Evolutionary conservation across 805 yeast genomes (phyloP), one percentile per base, ranked within the genome.

Genomic region (Metschnikowia hibisci): DNA sequence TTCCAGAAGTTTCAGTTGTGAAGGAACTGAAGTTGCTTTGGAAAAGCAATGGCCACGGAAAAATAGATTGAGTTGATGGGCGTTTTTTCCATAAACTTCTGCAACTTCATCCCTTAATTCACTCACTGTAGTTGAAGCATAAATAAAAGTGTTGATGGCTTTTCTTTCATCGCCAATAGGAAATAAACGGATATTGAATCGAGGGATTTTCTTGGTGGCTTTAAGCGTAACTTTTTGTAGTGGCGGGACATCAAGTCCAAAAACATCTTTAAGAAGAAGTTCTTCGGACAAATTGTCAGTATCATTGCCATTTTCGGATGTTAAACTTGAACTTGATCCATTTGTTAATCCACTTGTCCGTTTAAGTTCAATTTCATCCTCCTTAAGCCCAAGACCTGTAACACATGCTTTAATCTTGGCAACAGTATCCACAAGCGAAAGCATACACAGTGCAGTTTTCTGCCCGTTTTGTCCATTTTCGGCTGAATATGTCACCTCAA

Each of bases 231-330:
- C 59, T 3, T 58, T 52, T 2, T 33, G 27, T 14, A 49, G 39
- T 0, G 70, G 71, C 1, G 59, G 44, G 8, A 65, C 66, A 46
- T 65, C 70, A 9, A 66, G 44, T 12, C 44, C 26, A 6, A 61
- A 22, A 1, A 49, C 45, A 6, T 48, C 40, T 7, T 48, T 47
- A 18, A 62, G 37, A 2, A 22, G 40, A 15, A 20, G 6, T 5
- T 45, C 40, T 15, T 52, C 47, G 23, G 45, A 44, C 2, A 40
- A 27, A 9, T 4, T 13, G 11, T 10, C 13, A 13, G 7, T 13
- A 13, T 2, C 3, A 13, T 13, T 13, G 30, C 30, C 30, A 6
- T 13, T 13, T 3, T 12, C 30, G n/a, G n/a, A n/a, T n/a, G n/a
- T n/a, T n/a, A n/a, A n/a, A n/a, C n/a, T n/a, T n/a, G n/a, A n/a